Conservation (phyloP, 768 basidiomycete genomes). For the Boletales sp. region DNA sequence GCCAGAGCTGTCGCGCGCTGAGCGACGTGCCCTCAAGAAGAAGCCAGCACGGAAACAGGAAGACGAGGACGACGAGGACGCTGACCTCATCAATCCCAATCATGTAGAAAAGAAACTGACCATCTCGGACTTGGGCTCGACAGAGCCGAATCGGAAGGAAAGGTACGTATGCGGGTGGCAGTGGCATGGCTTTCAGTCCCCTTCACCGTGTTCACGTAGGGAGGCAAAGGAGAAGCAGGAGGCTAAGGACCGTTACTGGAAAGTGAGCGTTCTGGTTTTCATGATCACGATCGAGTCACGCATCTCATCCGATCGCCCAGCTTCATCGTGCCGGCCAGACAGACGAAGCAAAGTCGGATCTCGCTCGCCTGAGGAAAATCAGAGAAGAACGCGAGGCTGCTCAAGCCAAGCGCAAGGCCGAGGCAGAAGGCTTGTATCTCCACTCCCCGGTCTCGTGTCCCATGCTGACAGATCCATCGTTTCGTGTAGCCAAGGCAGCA, state of each 20-base stretch:
- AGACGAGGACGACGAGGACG: conserved; percentile 60
- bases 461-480: not conserved
- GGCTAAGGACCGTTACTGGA: conserved; percentile 83
- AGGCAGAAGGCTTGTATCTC: conserved; percentile 65
- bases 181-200: not conserved
- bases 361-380: conserved; percentile 83
- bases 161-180: conserved; percentile 38
- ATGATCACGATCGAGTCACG: not conserved
- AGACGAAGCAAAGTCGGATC: conserved; percentile 83
- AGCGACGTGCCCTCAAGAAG: conserved; percentile 82
- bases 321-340: conserved; percentile 83
- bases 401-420: conserved; percentile 83
- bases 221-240: conserved; percentile 93
- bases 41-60: conserved; percentile 48
- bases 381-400: conserved; percentile 85
- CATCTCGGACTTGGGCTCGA: conserved; percentile 69
- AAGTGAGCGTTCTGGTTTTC: conserved; percentile 43
- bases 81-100: conserved; percentile 76
- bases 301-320: conserved; percentile 31
- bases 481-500: conserved; percentile 53
- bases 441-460: not conserved
- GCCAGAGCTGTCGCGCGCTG: conserved; percentile 63
- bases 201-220: conserved; percentile 35
- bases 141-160: conserved; percentile 62
- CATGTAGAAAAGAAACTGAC: conserved; percentile 70